Base-by-base conservation (phyloP, 257 asterid species). In the Hygrophila difformis region DNA sequence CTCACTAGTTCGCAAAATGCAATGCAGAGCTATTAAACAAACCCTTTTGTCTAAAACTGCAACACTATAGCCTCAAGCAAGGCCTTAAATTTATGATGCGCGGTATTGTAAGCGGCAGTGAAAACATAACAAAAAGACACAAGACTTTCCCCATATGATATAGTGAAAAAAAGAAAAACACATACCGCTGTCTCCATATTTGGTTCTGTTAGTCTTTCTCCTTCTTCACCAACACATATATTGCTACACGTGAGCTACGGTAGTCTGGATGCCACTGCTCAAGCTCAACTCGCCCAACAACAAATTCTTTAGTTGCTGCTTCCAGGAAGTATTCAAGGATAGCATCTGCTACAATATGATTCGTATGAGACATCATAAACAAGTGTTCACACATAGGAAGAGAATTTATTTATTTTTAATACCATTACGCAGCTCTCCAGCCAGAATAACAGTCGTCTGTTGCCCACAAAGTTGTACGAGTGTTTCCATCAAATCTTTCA, bases 381-480 rank as follows among this genome's bases (percentile, higher is more conserved):
- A 24, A 18, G 17, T 8, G 14, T 44, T 22, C 17, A 21, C 22
- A 40, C 3, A 31, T n/a, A 13, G 21, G 6, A 23, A 55, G 22
- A 39, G n/a, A n/a, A n/a, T n/a, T n/a, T n/a, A n/a, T n/a, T n/a
- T n/a, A n/a, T 15, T 39, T 26, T 44, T 3, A 24, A 38, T 76
- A 85, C 96, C 97, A 16, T 88, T 88, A n/a, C 95, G 85, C 63
- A 88, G 94, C 71, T 84, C 95, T 54, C 95, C 94, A 46, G 94
- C 93, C 70, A 88, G 73, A 59, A 88, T 65, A 28, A 88, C 56
- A 7, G 97, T 88, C 6, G 97, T 88, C 52, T 70, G 76, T 36
- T 60, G 43, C 53, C 94, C 95, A 56, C 84, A 76, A 31, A 88
- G 86, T 34, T 65, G 76, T 22, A 44, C 55, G 6, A 88, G 84